Evolutionary conservation across 148 eudicot species (phyloP), one percentile per base, ranked within the genome.

Genomic region (Suaeda aralocaspica): DNA sequence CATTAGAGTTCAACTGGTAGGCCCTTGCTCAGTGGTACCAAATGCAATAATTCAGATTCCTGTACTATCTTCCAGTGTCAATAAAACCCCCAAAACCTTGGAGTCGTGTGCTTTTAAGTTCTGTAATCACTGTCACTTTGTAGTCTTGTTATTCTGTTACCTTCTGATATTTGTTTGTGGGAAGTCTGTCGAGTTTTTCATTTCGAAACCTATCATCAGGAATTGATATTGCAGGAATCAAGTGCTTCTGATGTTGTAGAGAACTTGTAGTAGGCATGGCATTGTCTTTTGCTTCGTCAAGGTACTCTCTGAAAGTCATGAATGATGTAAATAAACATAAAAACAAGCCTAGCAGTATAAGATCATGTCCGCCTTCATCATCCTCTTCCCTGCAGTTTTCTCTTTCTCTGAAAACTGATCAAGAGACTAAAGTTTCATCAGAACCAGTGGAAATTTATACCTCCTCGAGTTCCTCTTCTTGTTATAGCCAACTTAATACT

Each of bases 281-380:
- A 59, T 34, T 79, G 73, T 69, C 83, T 70, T 75, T 80, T 42
- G 50, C 72, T 66, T 16, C 75, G 10, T 36, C 74, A 58, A 72
- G 73, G 25, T 73, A 63, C 51, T 70, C 80, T 1, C 15, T 68
- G 34, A 61, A 63, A 28, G 46, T 66, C 31, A 28, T 36, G 19
- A 44, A 73, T 18, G 59, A 73, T 46, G 64, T 58, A 55, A 75
- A 61, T 34, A 82, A 72, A 10, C 66, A 66, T 19, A 68, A 64
- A n/a, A 64, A 45, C 44, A 69, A 34, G 22, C 62, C 44, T 63
- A 71, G 65, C 49, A 72, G 9, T 5, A 60, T 59, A 36, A 74
- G 61, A 29, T 74, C 64, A 28, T 46, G 57, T 50, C 69, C 74
- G 9, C 69, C 81, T 34, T 31, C 78, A 15, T 63, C 73, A 16